These are phyloP conservation scores for Clarireedia sp. DNA, from an alignment of 2,329 filamentous ascomycete genomes.

Conservation along the genomic window DNA sequence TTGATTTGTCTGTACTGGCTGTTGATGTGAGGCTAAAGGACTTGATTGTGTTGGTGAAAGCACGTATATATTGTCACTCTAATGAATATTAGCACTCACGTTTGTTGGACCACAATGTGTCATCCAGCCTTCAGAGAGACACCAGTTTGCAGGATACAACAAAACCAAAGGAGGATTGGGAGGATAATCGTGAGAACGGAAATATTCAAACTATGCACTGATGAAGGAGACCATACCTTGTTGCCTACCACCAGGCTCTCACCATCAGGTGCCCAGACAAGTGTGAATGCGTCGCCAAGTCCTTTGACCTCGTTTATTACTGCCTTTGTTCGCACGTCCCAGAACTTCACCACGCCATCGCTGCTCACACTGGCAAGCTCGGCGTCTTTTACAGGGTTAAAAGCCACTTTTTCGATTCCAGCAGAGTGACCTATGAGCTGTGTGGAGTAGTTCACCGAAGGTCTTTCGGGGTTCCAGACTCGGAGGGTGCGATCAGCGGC, in stretches of 20 bases:
- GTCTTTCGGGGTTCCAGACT: constrained; percentile 75
- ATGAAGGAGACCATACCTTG: constrained; percentile 47
- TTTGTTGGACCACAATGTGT: background rate
- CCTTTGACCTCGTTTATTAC: constrained; percentile 62
- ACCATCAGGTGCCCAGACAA: constrained; percentile 69
- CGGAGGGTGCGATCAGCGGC: constrained; percentile 61
- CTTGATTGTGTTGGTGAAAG: constrained; percentile 52
- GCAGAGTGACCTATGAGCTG: constrained; percentile 62
- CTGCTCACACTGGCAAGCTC: constrained; percentile 67
- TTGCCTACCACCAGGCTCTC: constrained; percentile 63
- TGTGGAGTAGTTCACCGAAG: constrained; percentile 65
- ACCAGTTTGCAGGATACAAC: no score
- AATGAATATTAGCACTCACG: constrained; percentile 1
- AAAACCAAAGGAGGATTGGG: background rate
- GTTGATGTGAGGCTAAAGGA: constrained; percentile 50
- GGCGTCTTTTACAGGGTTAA: constrained; percentile 69
- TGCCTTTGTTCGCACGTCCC: constrained; percentile 69
- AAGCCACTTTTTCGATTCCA: constrained; percentile 66
- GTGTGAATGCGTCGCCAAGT: constrained; percentile 58
- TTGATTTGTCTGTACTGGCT: constrained; percentile 61
- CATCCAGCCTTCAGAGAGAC: no score
- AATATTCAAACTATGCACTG: background rate
- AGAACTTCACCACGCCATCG: constrained; percentile 69
- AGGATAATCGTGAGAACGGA: background rate
- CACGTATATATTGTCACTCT: constrained; percentile 56